Conservation (phyloP, 2,329 filamentous ascomycete species). For the Aspergillus unguis region DNA sequence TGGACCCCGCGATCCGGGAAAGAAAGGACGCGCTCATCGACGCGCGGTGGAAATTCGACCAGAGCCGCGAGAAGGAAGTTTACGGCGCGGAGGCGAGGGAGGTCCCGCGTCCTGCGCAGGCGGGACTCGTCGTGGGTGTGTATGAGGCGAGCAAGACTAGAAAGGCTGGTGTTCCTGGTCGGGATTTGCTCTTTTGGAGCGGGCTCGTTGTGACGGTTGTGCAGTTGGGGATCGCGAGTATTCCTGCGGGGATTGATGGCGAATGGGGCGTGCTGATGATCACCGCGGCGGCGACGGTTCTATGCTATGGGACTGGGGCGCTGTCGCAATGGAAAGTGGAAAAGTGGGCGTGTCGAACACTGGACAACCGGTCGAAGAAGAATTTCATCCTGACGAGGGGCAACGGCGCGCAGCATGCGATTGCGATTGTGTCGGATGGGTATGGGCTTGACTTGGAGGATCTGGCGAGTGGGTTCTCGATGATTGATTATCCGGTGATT, state of each 20-base stretch:
- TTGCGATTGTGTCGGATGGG: conserved; percentile 37
- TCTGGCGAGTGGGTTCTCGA: conserved; percentile 30
- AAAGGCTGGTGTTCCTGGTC: conserved; percentile 13
- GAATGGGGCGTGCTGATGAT: conserved; percentile 45
- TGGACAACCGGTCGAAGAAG: conserved; percentile 21
- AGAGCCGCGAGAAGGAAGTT: background rate
- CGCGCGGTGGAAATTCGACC: conserved; percentile 13
- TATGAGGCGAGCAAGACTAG: conserved; percentile 20
- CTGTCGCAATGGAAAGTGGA: conserved; percentile 45
- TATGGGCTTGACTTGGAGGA: conserved; percentile 44
- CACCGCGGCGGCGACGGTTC: conserved; percentile 36
- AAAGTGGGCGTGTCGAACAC: conserved; percentile 41
- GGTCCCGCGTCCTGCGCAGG: conserved; percentile 16
- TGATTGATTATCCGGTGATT: conserved; percentile 12
- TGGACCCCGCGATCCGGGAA: conserved; percentile 7
- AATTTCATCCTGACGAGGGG: conserved; percentile 39
- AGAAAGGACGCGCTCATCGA: conserved; percentile 14
- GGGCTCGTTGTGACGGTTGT: conserved; percentile 22
- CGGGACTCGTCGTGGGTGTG: conserved; percentile 28
- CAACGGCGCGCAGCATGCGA: conserved; percentile 41
- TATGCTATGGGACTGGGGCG: conserved; percentile 35
- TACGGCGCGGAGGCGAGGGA: conserved; percentile 1
- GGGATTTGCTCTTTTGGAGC: conserved; percentile 25
- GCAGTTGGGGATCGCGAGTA: conserved; percentile 34
- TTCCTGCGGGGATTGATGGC: conserved; percentile 29